Percentiles rank a stretch among this genome's conserved stretches.
phyloP scores from a whole-genome alignment of 345 rosid species.

The Crucihimalaya himalaica region DNA sequence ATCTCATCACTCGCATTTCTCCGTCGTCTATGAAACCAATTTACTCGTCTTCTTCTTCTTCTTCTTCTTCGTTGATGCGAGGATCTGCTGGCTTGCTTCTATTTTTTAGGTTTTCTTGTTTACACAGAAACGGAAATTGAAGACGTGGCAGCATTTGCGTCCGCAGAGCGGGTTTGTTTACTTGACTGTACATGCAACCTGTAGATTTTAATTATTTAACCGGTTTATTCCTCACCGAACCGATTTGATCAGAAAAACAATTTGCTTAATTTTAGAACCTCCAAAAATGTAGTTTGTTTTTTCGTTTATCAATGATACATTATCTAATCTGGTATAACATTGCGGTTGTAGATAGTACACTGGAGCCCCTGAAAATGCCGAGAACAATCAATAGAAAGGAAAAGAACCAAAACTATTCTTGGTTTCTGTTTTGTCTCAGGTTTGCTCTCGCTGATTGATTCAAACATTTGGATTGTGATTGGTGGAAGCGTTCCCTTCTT shows the following conservation, averaged over 20 bases:
- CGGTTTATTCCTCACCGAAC: conserved; percentile 13
- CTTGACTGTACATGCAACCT: conserved; percentile 31
- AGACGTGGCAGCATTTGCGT: conserved; percentile 45
- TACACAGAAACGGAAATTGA: conserved; percentile 12
- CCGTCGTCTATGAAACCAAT: conserved; percentile 14
- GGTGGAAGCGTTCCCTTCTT: conserved; percentile 10
- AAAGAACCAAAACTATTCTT: conserved; percentile 26
- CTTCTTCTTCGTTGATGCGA: conserved; percentile 35
- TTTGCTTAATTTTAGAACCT: neutral
- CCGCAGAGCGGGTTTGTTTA: conserved; percentile 41
- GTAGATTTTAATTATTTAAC: neutral
- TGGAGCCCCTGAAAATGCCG: conserved; percentile 14
- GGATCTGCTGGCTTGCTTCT: conserved; percentile 19
- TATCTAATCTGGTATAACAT: conserved; percentile 3
- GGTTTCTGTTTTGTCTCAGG: conserved; percentile 1
- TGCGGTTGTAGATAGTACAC: conserved; percentile 22
- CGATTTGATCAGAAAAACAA: neutral
- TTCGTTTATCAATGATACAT: conserved; percentile 7
- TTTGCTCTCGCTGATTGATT: conserved; percentile 11
- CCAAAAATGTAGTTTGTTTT: neutral
- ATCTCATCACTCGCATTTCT: conserved; percentile 42
- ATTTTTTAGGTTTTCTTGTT: neutral
- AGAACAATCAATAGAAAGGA: neutral
- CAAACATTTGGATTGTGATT: conserved; percentile 11
- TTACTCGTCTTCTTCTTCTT: conserved; percentile 26